Evolutionary conservation across 768 basidiomycete genomes (phyloP), one percentile per base, ranked within the genome.

Genomic region (Rhodotorula paludigena): DNA sequence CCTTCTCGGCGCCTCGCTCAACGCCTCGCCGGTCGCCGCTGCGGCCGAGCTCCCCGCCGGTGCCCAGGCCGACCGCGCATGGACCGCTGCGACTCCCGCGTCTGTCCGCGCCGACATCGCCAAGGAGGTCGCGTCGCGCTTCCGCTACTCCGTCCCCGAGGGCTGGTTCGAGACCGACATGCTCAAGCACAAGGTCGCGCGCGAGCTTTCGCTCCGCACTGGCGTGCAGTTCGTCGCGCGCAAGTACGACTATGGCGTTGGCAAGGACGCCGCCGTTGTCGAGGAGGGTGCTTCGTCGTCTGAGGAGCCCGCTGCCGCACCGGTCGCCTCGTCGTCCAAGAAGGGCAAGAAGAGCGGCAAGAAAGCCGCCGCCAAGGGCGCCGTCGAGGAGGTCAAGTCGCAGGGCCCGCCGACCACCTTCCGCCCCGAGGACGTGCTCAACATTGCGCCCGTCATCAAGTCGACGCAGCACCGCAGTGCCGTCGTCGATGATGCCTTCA

Each of bases 401-500:
- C 63, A 38, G 32, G 67, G 71, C 41, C 55, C 60, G n/a, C 54
- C 64, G 39, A 75, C 74, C 56, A 78, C 77, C 5, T 80, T 81
- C 66, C 75, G 68, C 57, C 77, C 80, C 21, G 76, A 77, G 33
- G 81, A 82, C 65, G 74, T 82, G 32, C 68, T 81, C 54, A 77
- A 78, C 39, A 65, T 80, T 52, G 71, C 78, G 39, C 81, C 81
- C 2, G 66, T 80, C 57, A 74, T 80, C 74, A 79, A 80, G 73
- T 73, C 77, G 23, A 76, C 77, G 15, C 74, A 74, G 45, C 78
- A 78, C 59, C 73, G 77, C 77, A 77, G 77, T 52, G 41, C 75
- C 15, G 75, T 80, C 25, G 78, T 79, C 38, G 80, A 81, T 60
- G 79, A 81, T 60, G 75, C 78, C 32, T 78, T 82, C 57, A 75